These are phyloP conservation scores for Ramalina peruviana DNA, from an alignment of 495 filamentous ascomycete species.

Conservation along the genomic window DNA sequence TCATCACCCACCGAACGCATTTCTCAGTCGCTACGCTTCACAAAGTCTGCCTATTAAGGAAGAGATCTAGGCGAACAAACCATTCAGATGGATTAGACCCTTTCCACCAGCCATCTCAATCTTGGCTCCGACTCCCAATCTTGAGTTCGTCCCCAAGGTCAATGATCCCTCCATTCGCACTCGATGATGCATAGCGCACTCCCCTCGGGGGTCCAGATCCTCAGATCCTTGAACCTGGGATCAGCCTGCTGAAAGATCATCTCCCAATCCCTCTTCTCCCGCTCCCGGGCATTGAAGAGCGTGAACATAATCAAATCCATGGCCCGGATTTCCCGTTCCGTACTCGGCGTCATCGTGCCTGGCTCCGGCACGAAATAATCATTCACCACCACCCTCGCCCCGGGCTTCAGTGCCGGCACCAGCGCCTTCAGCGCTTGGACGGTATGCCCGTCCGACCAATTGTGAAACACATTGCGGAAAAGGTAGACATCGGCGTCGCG, in stretches of 20 bases:
- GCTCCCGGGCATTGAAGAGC: constrained; percentile 23
- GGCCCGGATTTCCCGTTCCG: neutral
- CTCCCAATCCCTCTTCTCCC: constrained; percentile 21
- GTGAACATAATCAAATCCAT: constrained; percentile 26
- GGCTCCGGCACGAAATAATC: constrained; percentile 29
- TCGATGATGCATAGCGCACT: constrained; percentile 8
- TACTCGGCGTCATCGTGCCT: constrained; percentile 3
- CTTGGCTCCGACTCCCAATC: too few species aligned
- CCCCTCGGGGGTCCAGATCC: constrained; percentile 5
- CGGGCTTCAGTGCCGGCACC: constrained; percentile 41
- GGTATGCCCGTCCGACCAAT: constrained; percentile 13
- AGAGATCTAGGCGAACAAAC: too few species aligned
- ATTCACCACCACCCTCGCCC: constrained; percentile 33
- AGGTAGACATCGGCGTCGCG: constrained; percentile 36
- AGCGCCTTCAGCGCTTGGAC: constrained; percentile 37
- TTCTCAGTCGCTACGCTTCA: too few species aligned
- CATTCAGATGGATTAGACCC: too few species aligned
- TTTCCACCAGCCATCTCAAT: too few species aligned
- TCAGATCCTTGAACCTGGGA: constrained; percentile 15
- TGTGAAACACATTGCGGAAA: constrained; percentile 34
- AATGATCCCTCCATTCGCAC: constrained; percentile 3
- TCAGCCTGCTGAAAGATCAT: constrained; percentile 21
- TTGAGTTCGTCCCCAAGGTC: neutral
- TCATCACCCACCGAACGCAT: too few species aligned
- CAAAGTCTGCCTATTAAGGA: too few species aligned